A percentile compares a stretch with the other conserved stretches of the same genome.
Evolutionary conservation across 768 basidiomycete species (phyloP).

Genomic region (Podaxis rugospora): DNA sequence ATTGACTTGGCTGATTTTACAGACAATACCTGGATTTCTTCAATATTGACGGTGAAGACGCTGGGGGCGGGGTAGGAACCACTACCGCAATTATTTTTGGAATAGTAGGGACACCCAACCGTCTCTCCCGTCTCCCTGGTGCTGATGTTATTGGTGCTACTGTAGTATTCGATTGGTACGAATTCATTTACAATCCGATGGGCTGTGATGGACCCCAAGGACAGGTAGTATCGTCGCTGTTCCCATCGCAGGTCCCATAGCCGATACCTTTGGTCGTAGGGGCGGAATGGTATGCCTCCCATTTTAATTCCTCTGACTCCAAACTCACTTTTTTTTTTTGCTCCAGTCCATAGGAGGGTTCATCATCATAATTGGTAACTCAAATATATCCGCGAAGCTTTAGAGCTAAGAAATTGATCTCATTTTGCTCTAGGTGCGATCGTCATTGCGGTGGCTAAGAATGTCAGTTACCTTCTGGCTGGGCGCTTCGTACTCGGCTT

Average conservation of each 20-base stretch:
- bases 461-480: constrained; percentile 42
- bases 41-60: constrained; percentile 30
- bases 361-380: constrained; percentile 32
- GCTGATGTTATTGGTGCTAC: neutral
- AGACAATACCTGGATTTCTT: constrained; percentile 41
- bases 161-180: constrained; percentile 38
- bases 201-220: neutral
- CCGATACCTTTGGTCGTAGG: constrained; percentile 38
- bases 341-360: constrained; percentile 33
- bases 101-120: constrained; percentile 26
- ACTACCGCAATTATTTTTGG: constrained; percentile 41
- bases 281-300: constrained; percentile 34
- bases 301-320: neutral
- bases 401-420: neutral
- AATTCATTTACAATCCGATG: neutral
- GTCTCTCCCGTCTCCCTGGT: neutral
- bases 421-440: constrained; percentile 29
- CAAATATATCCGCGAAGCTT: neutral
- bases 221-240: constrained; percentile 29
- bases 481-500: constrained; percentile 52
- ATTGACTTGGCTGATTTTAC: neutral
- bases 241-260: constrained; percentile 35
- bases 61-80: constrained; percentile 40
- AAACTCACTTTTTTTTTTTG: neutral
- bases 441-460: constrained; percentile 40